Percentiles rank a stretch among this genome's conserved stretches.
Evolutionary conservation across 352 stramenopile species (phyloP).

Genomic region (Elongisporangium undulatum): DNA sequence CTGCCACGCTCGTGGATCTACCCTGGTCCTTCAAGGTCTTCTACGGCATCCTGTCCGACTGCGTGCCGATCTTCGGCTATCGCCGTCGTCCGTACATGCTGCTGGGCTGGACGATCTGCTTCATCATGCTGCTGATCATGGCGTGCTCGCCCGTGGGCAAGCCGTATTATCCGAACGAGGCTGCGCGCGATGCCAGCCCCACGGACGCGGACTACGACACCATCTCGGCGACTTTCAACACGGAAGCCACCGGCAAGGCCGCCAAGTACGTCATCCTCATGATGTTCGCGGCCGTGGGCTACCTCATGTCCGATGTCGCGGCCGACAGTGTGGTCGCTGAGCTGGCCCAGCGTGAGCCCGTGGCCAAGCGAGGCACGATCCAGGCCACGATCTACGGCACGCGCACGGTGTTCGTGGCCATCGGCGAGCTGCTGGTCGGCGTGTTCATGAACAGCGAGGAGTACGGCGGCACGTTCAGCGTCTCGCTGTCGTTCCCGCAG

Average conservation of each 20-base stretch:
- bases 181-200: constrained; percentile 16
- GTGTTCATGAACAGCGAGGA: constrained; percentile 38
- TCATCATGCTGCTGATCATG: constrained; percentile 49
- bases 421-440: constrained; percentile 33
- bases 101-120: constrained; percentile 43
- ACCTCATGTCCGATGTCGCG: constrained; percentile 39
- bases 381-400: constrained; percentile 46
- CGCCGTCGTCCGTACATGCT: constrained; percentile 62
- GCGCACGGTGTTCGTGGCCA: constrained; percentile 27
- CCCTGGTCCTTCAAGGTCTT: constrained; percentile 69
- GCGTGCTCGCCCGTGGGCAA: constrained; percentile 26
- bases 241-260: background rate
- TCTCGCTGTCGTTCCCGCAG: constrained; percentile 43
- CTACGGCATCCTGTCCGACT: constrained; percentile 51
- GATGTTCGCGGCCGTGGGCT: constrained; percentile 37
- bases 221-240: background rate
- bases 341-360: constrained; percentile 48
- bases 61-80: constrained; percentile 51
- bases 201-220: constrained; percentile 6
- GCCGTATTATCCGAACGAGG: constrained; percentile 47
- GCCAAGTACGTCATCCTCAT: constrained; percentile 35
- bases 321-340: constrained; percentile 49
- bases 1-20: constrained; percentile 35
- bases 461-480: constrained; percentile 53
- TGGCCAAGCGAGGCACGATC: constrained; percentile 41